Base-by-base conservation (phyloP, 1,284 basidiomycete genomes). In the Ganoderma lucidum region DNA sequence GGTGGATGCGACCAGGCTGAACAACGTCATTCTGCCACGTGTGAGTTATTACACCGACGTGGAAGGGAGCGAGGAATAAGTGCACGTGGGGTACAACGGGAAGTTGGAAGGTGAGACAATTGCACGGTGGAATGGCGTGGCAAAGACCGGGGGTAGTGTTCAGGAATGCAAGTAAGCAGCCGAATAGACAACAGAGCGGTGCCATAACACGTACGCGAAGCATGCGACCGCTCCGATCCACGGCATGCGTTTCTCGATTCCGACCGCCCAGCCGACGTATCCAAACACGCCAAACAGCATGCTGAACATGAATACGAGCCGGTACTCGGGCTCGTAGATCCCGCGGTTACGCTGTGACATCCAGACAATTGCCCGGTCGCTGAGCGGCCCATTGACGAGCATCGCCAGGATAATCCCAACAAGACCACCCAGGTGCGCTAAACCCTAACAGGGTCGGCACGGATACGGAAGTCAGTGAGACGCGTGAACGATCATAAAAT, bases 251-350 rank as follows among this genome's bases (percentile, higher is more conserved):
- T 82, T 78, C 8, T 77, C 78, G 6, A 80, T 83, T 1, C 83
- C 83, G 56, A 83, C 82, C 78, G 81, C 83, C 83, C 84, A 85
- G 59, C 83, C 83, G 17, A 81, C 78, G 72, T 84, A 85, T n/a
- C 83, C 84, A 66, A 83, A 83, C 0, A 83, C 77, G 19, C 83
- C 81, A 65, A 84, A 79, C 14, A 85, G 75, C 83, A 85, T 84
- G 5, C 79, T 76, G 6, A 80, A 62, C 69, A 83, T 78, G 71
- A 86, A 83, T 35, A 83, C 68, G 8, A 86, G 80, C 19, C 84
- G 78, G 73, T 82, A 84, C 73, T 86, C 84, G 0, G 84, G 84
- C 72, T 86, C 84, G 71, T 84, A 85, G 10, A 86, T 74, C 0
- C 84, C 84, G 42, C 81, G 80, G 68, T 84, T 85, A 2, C 80